These are phyloP conservation scores for Pythium apleroticum DNA, from an alignment of 352 stramenopile genomes.

Conservation along the genomic window DNA sequence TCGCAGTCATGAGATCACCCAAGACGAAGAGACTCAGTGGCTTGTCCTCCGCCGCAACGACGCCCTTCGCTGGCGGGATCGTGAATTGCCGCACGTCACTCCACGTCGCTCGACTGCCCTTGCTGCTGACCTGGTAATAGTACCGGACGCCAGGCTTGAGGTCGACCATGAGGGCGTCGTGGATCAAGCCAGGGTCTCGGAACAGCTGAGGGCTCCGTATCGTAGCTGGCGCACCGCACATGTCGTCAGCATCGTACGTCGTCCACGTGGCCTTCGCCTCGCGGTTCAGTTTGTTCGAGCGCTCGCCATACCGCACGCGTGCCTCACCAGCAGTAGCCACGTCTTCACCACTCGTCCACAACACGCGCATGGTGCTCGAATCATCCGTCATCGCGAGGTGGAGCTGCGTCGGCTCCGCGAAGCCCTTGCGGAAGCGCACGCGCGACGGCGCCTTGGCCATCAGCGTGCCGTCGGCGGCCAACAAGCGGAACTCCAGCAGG, in stretches of 20 bases:
- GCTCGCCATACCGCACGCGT: constrained; percentile 24
- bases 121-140: constrained; percentile 29
- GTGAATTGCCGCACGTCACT: constrained; percentile 24
- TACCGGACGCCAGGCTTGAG: constrained; percentile 27
- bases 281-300: background rate
- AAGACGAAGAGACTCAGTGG: constrained; percentile 30
- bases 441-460: constrained; percentile 3
- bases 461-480: constrained; percentile 11
- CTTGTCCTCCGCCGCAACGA: background rate
- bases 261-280: constrained; percentile 8
- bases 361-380: constrained; percentile 33
- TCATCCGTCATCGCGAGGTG: constrained; percentile 31
- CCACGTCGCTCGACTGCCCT: constrained; percentile 21
- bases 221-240: constrained; percentile 30
- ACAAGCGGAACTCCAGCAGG: constrained; percentile 38
- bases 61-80: constrained; percentile 8
- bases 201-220: constrained; percentile 19
- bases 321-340: background rate
- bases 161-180: constrained; percentile 31
- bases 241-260: constrained; percentile 27
- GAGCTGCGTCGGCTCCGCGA: constrained; percentile 32
- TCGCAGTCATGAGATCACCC: constrained; percentile 24
- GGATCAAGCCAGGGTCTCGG: constrained; percentile 35
- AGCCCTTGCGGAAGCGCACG: constrained; percentile 13
- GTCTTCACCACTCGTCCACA: constrained; percentile 33